These are phyloP conservation scores for Sambucus nigra DNA, from an alignment of 129 eudicot species.

Conservation along the genomic window DNA sequence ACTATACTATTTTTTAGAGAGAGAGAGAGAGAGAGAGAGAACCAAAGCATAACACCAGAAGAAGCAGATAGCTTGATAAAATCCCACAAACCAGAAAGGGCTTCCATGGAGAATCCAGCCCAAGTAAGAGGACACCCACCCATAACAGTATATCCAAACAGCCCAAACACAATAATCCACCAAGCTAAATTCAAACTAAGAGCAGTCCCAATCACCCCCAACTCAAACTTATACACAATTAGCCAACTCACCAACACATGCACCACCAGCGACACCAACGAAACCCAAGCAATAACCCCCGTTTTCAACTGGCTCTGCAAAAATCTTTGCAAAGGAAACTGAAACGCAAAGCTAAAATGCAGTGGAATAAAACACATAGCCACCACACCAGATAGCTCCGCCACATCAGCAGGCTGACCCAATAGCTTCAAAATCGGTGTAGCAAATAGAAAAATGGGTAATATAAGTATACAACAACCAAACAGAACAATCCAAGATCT, in stretches of 20 bases:
- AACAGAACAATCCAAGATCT: constrained; percentile 73
- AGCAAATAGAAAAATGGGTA: constrained; percentile 55
- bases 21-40: neutral
- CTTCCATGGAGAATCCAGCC: constrained; percentile 67
- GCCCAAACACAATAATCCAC: constrained; percentile 52
- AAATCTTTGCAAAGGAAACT: constrained; percentile 70
- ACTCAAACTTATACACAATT: constrained; percentile 29
- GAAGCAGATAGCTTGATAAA: constrained; percentile 77
- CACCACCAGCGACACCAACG: constrained; percentile 36
- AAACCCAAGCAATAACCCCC: constrained; percentile 55
- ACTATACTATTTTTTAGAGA: too few species aligned
- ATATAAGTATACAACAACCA: constrained; percentile 31
- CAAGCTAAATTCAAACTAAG: constrained; percentile 53
- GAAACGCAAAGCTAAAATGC: constrained; percentile 68
- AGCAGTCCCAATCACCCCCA: constrained; percentile 52
- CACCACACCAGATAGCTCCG: constrained; percentile 67
- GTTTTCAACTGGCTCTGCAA: constrained; percentile 77
- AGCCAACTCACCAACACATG: constrained; percentile 56
- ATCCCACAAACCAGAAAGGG: constrained; percentile 64
- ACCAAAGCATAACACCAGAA: constrained; percentile 97
- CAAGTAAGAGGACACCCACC: constrained; percentile 76
- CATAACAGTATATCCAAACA: constrained; percentile 28
- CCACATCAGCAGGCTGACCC: constrained; percentile 64
- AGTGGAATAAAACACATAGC: constrained; percentile 48
- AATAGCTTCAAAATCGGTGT: constrained; percentile 53